phyloP scores from a whole-genome alignment of 73 alveolate species.

The Paramecium bursaria region DNA sequence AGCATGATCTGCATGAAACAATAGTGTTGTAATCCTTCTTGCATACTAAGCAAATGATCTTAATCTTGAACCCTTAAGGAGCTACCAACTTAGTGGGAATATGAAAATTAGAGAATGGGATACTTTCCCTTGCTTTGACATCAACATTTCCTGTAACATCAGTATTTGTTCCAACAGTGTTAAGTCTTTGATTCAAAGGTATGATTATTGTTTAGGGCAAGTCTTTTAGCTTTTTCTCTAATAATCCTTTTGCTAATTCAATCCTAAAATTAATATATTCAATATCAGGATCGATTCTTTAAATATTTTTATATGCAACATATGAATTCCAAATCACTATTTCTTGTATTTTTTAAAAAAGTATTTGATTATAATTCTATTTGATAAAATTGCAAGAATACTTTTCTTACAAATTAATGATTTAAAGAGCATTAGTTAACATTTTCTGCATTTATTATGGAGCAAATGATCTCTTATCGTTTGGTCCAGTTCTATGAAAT shows the following conservation, averaged over 20 bases:
- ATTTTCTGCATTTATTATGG: neutral
- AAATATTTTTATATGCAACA: slow-evolving; percentile 24
- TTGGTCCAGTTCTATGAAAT: neutral
- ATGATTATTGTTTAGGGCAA: slow-evolving; percentile 4
- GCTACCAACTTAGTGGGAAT: slow-evolving; percentile 20
- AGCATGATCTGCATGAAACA: slow-evolving; percentile 28
- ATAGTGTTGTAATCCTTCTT: neutral
- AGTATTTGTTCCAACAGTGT: slow-evolving; percentile 6
- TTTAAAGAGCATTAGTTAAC: slow-evolving; percentile 1
- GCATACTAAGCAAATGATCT: slow-evolving; percentile 41
- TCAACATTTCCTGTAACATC: slow-evolving; percentile 18
- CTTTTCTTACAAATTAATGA: neutral
- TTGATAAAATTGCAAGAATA: slow-evolving; percentile 5
- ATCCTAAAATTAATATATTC: slow-evolving; percentile 11
- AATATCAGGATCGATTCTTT: slow-evolving; percentile 8
- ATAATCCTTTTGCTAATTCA: slow-evolving; percentile 4
- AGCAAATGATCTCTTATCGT: slow-evolving; percentile 41
- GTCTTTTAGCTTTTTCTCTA: neutral
- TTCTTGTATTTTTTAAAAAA: slow-evolving; percentile 24
- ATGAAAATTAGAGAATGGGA: slow-evolving; percentile 38
- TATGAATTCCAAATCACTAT: slow-evolving; percentile 39
- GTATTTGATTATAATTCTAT: neutral
- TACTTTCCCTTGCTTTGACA: slow-evolving; percentile 1
- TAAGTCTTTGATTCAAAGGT: neutral
- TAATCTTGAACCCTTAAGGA: slow-evolving; percentile 1